Base-by-base conservation (phyloP, 768 basidiomycete species). In the Asterophora lycoperdoides region DNA sequence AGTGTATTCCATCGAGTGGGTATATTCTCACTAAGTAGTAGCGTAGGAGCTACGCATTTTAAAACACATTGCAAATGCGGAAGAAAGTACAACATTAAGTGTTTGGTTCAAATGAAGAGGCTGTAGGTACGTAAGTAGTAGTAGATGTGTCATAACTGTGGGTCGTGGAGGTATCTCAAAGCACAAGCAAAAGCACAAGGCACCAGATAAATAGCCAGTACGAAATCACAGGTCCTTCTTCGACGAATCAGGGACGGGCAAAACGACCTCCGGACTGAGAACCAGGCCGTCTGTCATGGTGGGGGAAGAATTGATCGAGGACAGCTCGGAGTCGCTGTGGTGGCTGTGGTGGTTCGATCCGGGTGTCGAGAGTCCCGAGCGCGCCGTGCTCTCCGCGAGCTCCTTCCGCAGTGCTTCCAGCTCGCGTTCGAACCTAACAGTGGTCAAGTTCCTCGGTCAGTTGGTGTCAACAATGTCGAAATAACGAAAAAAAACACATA, bases 351-450 rank as follows among this genome's bases (percentile, higher is more conserved):
- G 37, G 14, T 44, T 38, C 1, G 48, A 52, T 14, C 52, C 60
- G n/a, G 84, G 83, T 33, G 77, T 85, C 4, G 78, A 72, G 10
- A 65, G 67, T 1, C 75, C 76, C 5, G 73, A 83, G 14, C 81
- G 80, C 15, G 77, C 70, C 19, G 69, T 74, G 11, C 71, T 74
- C 56, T 91, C 87, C 2, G 90, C 91, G 26, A 95, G 76, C 59
- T 96, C 93, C 67, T 91, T 93, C 41, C 93, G 83, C 33, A 96
- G 67, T 5, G 86, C 84, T 61, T 95, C 93, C 19, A 96, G 71
- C 66, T 96, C 93, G 20, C 89, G 81, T 65, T 96, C 93, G 58
- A 96, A 96, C 64, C 93, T 94, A 49, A 38, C 49, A 46, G 44
- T 51, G 46, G 40, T 59, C 30, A 55, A 47, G 19, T 9, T 5